Base-by-base conservation (phyloP, 1,139 yeast species). In the Arxiozyma telluris region DNA sequence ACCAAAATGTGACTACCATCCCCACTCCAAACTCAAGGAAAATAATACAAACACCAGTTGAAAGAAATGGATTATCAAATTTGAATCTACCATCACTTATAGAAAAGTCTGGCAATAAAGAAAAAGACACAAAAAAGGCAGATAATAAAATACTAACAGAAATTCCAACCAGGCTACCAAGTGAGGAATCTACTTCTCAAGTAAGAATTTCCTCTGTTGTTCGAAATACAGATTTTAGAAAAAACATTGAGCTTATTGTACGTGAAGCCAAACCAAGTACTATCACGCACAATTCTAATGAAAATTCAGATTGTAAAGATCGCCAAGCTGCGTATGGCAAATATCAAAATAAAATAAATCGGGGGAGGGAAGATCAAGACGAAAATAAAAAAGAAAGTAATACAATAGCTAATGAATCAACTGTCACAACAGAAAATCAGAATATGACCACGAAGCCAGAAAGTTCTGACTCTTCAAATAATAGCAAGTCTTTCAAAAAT, bases 131-230 rank as follows among this genome's bases (percentile, higher is more conserved):
- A 8, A 22, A 41, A 9, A n/a, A 25, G 11, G 23, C 3, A 17
- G 20, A 20, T 9, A 5, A 15, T 22, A 30, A 30, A 51, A 7
- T 17, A 18, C 5, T 41, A 8, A n/a, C n/a, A 12, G 38, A 38
- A 25, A 3, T 4, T 8, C 18, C 6, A 11, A 11, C 22, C 22
- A 41, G 11, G 21, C 17, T 15, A 11, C 20, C 34, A 11, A 42
- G 21, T 30, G 47, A 38, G 22, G 50, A 50, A 15, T 41, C 52
- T n/a, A 25, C 41, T 17, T 55, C 51, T 1, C 49, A 54, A 5
- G 11, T 42, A 9, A 56, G 61, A 49, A 55, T 58, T 27, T 53
- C 59, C 17, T 58, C 61, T 15, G 61, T 59, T 2, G 56, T 57
- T 15, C 52, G 54, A 27, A 52, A 54, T 39, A 42, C 49, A 5